A percentile compares a stretch with the other conserved stretches of the same genome.
These are phyloP conservation scores for Aspergillus quadrilineatus DNA, from an alignment of 2,329 filamentous ascomycete genomes.

Conservation along the genomic window DNA sequence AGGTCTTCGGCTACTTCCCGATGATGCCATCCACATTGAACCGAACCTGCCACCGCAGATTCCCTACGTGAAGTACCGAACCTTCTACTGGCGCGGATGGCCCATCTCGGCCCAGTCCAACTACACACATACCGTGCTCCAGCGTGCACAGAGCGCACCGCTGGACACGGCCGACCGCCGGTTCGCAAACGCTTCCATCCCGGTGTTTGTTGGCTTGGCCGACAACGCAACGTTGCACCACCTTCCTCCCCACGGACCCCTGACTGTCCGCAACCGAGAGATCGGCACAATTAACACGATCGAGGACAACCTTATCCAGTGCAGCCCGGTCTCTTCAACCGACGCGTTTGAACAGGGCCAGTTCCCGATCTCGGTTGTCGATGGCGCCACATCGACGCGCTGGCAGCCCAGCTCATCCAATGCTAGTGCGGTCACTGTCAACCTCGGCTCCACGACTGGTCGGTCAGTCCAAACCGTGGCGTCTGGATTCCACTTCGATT, in stretches of 20 bases:
- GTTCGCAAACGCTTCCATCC: slow-evolving; percentile 57
- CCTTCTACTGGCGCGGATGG: slow-evolving; percentile 66
- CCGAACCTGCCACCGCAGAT: slow-evolving; percentile 67
- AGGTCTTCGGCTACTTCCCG: slow-evolving; percentile 60
- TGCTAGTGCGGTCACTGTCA: slow-evolving; percentile 56
- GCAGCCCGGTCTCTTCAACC: slow-evolving; percentile 53
- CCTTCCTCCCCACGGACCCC: slow-evolving; percentile 50
- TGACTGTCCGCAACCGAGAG: slow-evolving; percentile 60
- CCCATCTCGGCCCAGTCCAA: slow-evolving; percentile 63
- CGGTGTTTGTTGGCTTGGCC: slow-evolving; percentile 56
- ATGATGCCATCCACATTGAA: slow-evolving; percentile 60
- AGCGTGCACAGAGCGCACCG: slow-evolving; percentile 47
- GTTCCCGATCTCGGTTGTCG: slow-evolving; percentile 66
- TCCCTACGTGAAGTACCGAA: slow-evolving; percentile 59
- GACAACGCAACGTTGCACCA: slow-evolving; percentile 44
- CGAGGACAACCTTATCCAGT: slow-evolving; percentile 64
- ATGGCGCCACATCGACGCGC: slow-evolving; percentile 64
- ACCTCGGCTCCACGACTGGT: slow-evolving; percentile 46
- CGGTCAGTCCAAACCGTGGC: slow-evolving; percentile 19
- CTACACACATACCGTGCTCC: slow-evolving; percentile 63
- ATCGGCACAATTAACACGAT: slow-evolving; percentile 56
- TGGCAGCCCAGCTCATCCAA: slow-evolving; percentile 62
- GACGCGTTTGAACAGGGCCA: slow-evolving; percentile 60
- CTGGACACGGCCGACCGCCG: slow-evolving; percentile 55
- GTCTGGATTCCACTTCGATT: slow-evolving; percentile 58